A percentile compares a stretch with the other conserved stretches of the same genome.
phyloP scores from a whole-genome alignment of 1,139 yeast species.

The Chernovozyma aurita region DNA sequence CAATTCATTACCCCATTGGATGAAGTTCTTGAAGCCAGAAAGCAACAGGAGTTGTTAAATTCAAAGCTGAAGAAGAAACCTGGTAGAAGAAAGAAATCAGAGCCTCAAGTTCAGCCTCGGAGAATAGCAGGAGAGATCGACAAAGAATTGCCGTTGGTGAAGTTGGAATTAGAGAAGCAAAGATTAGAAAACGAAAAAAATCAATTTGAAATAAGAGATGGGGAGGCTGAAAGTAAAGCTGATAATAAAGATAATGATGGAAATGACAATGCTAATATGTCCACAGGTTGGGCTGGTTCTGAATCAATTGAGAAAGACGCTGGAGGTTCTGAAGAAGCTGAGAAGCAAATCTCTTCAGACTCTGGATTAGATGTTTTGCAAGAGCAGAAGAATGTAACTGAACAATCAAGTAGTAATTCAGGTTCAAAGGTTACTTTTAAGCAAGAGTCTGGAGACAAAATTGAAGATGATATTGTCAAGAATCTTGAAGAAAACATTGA shows the following conservation, averaged over 20 bases:
- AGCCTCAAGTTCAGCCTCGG: slow-evolving; percentile 11
- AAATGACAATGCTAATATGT: neutral
- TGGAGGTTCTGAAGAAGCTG: neutral
- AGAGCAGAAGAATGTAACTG: no score
- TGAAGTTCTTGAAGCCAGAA: slow-evolving; percentile 22
- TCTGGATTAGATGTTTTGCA: no score
- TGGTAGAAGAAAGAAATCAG: slow-evolving; percentile 30
- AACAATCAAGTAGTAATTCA: no score
- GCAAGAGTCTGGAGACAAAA: no score
- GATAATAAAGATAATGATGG: slow-evolving; percentile 5
- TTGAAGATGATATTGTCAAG: no score
- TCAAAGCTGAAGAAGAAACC: slow-evolving; percentile 36
- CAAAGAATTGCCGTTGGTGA: slow-evolving; percentile 30
- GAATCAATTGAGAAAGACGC: neutral
- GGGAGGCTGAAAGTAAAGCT: no score
- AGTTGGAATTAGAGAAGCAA: slow-evolving; percentile 19
- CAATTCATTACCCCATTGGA: slow-evolving; percentile 6
- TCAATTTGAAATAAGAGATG: neutral
- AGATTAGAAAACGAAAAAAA: slow-evolving; percentile 3
- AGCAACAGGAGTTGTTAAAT: slow-evolving; percentile 18
- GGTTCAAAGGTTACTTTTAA: no score
- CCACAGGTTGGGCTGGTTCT: neutral
- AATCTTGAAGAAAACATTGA: no score
- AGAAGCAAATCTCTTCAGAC: slow-evolving; percentile 4
- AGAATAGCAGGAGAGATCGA: slow-evolving; percentile 37